Conservation (phyloP, 768 basidiomycete species). For the Leccinum ochraceum region DNA sequence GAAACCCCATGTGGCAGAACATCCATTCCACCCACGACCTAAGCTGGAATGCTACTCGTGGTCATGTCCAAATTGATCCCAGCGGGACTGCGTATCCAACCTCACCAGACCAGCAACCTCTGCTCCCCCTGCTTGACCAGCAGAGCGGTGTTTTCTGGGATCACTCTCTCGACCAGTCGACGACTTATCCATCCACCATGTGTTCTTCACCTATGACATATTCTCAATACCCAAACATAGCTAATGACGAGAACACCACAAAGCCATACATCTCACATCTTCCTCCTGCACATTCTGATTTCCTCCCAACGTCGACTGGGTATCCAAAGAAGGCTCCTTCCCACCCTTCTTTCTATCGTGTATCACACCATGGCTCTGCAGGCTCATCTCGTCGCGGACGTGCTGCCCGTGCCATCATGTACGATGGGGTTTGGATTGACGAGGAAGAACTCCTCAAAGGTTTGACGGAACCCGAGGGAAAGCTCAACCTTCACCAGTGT, state of each 20-base stretch:
- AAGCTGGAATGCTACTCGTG: too few relatives aligned
- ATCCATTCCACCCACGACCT: too few relatives aligned
- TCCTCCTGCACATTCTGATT: not conserved
- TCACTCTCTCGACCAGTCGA: not conserved
- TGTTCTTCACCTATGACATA: not conserved
- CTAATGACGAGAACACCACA: not conserved
- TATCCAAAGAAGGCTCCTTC: too few relatives aligned
- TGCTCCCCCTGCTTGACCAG: too few relatives aligned
- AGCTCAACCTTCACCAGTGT: too few relatives aligned
- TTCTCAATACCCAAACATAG: not conserved
- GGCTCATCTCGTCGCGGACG: not conserved
- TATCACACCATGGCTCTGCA: not conserved
- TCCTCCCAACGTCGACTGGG: not conserved
- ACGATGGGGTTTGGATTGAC: slow-evolving; percentile 12
- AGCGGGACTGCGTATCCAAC: too few relatives aligned
- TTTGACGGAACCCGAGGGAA: not conserved
- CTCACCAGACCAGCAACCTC: too few relatives aligned
- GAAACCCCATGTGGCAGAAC: too few relatives aligned
- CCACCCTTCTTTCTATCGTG: not conserved
- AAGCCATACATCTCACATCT: not conserved
- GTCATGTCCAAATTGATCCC: too few relatives aligned
- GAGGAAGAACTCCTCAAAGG: slow-evolving; percentile 12
- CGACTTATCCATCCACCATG: not conserved
- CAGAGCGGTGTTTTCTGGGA: too few relatives aligned
- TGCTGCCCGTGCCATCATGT: slow-evolving; percentile 6